Conservation (phyloP, 2,329 filamentous ascomycete species). For the Paecilomyces sp. region DNA sequence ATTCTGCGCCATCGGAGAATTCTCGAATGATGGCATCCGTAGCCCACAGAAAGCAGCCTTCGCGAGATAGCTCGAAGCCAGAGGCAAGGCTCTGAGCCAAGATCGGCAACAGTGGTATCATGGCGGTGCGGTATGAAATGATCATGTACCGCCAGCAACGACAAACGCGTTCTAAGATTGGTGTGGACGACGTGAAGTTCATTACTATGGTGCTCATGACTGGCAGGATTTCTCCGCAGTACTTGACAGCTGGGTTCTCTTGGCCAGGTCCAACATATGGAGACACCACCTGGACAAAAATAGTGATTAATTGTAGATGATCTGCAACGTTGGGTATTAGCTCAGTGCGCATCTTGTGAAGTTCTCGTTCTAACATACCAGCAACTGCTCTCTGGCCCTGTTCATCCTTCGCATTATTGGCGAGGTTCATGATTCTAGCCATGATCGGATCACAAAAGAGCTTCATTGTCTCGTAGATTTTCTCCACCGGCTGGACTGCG, state of each 20-base stretch:
- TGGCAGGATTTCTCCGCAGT: slow-evolving; percentile 90
- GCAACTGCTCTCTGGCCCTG: slow-evolving; percentile 79
- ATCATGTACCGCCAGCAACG: slow-evolving; percentile 97
- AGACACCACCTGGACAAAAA: slow-evolving; percentile 72
- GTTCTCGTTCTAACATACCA: slow-evolving; percentile 40
- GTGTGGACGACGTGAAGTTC: slow-evolving; percentile 76
- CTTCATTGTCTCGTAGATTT: slow-evolving; percentile 80
- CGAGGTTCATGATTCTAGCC: slow-evolving; percentile 74
- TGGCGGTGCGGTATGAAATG: slow-evolving; percentile 85
- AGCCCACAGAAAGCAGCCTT: slow-evolving; percentile 98
- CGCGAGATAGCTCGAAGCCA: slow-evolving; percentile 76
- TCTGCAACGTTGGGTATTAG: slow-evolving; percentile 45
- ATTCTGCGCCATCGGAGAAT: slow-evolving; percentile 84
- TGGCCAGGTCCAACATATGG: slow-evolving; percentile 66
- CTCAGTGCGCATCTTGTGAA: background rate
- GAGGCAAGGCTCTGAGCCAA: slow-evolving; percentile 83
- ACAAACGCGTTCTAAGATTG: slow-evolving; percentile 89
- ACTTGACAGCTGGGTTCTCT: slow-evolving; percentile 86
- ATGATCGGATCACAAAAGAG: slow-evolving; percentile 90
- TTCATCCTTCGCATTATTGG: slow-evolving; percentile 76
- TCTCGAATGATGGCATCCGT: slow-evolving; percentile 91
- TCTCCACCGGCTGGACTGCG: slow-evolving; percentile 70
- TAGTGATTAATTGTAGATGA: slow-evolving; percentile 83
- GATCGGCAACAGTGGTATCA: slow-evolving; percentile 72
- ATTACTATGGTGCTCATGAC: slow-evolving; percentile 80